Percentiles rank a stretch among this genome's conserved stretches.
phyloP scores from a whole-genome alignment of 2,329 filamentous ascomycete species.

The Mycosphaerelloides madeirae region DNA sequence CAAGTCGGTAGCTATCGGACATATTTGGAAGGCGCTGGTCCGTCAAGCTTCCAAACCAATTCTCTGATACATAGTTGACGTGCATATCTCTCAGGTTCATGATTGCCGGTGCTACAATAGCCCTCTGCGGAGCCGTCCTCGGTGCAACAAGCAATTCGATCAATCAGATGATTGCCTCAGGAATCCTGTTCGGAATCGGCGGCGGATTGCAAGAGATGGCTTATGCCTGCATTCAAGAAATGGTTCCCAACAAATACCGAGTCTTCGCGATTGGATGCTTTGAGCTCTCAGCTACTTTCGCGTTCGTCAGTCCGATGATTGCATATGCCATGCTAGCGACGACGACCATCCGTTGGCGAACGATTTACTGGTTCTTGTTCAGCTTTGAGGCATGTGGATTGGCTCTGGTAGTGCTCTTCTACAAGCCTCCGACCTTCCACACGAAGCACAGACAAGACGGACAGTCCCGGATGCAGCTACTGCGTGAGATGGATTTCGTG shows the following conservation, averaged over 20 bases:
- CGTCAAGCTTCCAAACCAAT: no score
- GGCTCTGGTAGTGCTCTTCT: constrained; percentile 33
- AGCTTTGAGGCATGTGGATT: constrained; percentile 11
- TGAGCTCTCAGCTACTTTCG: constrained; percentile 21
- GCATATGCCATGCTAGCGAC: constrained; percentile 11
- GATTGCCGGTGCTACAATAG: constrained; percentile 26
- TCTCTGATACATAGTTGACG: no score
- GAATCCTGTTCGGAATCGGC: constrained; percentile 25
- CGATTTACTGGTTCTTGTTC: constrained; percentile 15
- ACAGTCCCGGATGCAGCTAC: constrained; percentile 25
- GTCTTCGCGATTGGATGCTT: constrained; percentile 29
- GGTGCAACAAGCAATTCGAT: constrained; percentile 26
- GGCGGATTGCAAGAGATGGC: constrained; percentile 28
- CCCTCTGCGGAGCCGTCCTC: constrained; percentile 24
- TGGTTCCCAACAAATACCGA: constrained; percentile 29
- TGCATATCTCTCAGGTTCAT: no score
- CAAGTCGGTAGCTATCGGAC: constrained; percentile 9
- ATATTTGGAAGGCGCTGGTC: constrained; percentile 31
- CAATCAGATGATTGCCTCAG: constrained; percentile 26
- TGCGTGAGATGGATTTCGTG: constrained; percentile 48
- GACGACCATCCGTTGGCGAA: constrained; percentile 9
- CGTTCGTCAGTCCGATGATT: constrained; percentile 19
- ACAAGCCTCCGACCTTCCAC: constrained; percentile 28
- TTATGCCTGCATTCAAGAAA: constrained; percentile 26
- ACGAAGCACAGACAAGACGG: constrained; percentile 30